Conservation (phyloP, 2,329 filamentous ascomycete species). For the Aspergillus versicolor region DNA sequence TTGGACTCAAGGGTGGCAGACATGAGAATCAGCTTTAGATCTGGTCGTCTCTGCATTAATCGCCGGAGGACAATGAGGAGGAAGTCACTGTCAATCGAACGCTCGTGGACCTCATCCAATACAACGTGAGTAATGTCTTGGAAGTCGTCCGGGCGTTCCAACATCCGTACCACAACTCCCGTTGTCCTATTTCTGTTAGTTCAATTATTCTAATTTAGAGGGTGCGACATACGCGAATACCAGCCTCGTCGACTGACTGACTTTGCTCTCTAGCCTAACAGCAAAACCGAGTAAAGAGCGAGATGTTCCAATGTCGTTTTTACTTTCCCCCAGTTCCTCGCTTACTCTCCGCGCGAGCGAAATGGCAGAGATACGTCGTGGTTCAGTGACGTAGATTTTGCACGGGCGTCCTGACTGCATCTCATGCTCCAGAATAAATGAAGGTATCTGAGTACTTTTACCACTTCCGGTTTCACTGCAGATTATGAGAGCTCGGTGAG, state of each 20-base stretch:
- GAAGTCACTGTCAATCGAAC: slow-evolving; percentile 95
- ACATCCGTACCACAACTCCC: slow-evolving; percentile 96
- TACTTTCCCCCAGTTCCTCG: slow-evolving; percentile 86
- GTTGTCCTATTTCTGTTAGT: slow-evolving; percentile 46
- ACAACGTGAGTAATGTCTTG: slow-evolving; percentile 89
- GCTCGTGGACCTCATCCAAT: slow-evolving; percentile 96
- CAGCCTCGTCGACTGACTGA: slow-evolving; percentile 74
- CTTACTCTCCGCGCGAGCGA: slow-evolving; percentile 90
- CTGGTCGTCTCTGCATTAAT: slow-evolving; percentile 70
- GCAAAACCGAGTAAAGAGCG: slow-evolving; percentile 91
- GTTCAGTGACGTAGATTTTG: slow-evolving; percentile 95
- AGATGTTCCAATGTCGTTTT: slow-evolving; percentile 75
- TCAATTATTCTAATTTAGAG: background rate
- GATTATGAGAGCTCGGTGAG: slow-evolving; percentile 83
- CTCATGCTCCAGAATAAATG: slow-evolving; percentile 88
- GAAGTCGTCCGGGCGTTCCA: slow-evolving; percentile 83
- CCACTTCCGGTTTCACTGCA: slow-evolving; percentile 96
- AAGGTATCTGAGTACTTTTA: slow-evolving; percentile 96
- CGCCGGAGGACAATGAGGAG: slow-evolving; percentile 87
- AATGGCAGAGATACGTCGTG: slow-evolving; percentile 91
- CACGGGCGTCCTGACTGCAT: slow-evolving; percentile 75
- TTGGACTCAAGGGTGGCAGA: slow-evolving; percentile 94
- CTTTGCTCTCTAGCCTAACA: slow-evolving; percentile 87
- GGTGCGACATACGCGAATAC: slow-evolving; percentile 71
- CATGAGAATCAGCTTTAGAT: slow-evolving; percentile 94